Evolutionary conservation across 345 rosid species (phyloP).

Genomic region (Xanthoceras sorbifolium): DNA sequence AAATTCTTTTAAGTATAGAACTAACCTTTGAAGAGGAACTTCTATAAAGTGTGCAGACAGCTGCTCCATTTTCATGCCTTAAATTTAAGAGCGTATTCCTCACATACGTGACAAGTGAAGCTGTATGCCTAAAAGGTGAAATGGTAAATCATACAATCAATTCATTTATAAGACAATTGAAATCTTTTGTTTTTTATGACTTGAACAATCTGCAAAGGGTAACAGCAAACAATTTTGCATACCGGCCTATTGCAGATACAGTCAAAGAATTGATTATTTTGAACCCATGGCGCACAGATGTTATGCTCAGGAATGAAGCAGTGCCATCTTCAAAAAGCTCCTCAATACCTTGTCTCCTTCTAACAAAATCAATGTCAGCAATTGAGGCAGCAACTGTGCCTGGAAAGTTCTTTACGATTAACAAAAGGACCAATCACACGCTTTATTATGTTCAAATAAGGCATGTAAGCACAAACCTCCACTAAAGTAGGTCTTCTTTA

Average conservation of each 20-base stretch:
- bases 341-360: slow-evolving; percentile 79
- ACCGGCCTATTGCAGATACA: slow-evolving; percentile 64
- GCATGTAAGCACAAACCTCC: slow-evolving; percentile 68
- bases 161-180: not conserved
- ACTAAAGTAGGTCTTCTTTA: slow-evolving; percentile 84
- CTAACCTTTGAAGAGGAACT: slow-evolving; percentile 52
- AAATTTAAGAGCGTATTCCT: slow-evolving; percentile 65
- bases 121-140: slow-evolving; percentile 58
- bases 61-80: slow-evolving; percentile 64
- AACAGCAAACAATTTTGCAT: slow-evolving; percentile 24
- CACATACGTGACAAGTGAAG: slow-evolving; percentile 62
- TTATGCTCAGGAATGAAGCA: slow-evolving; percentile 80
- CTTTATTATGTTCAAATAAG: slow-evolving; percentile 10
- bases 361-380: slow-evolving; percentile 95
- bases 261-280: slow-evolving; percentile 73
- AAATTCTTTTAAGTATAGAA: slow-evolving; percentile 6
- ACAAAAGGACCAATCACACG: not conserved
- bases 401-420: slow-evolving; percentile 32
- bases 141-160: not conserved
- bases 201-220: not conserved
- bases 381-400: slow-evolving; percentile 93
- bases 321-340: slow-evolving; percentile 96
- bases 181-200: slow-evolving; percentile 1
- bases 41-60: slow-evolving; percentile 70
- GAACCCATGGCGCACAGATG: slow-evolving; percentile 80